phyloP scores from a whole-genome alignment of 768 basidiomycete genomes.

The Suillus discolor region DNA sequence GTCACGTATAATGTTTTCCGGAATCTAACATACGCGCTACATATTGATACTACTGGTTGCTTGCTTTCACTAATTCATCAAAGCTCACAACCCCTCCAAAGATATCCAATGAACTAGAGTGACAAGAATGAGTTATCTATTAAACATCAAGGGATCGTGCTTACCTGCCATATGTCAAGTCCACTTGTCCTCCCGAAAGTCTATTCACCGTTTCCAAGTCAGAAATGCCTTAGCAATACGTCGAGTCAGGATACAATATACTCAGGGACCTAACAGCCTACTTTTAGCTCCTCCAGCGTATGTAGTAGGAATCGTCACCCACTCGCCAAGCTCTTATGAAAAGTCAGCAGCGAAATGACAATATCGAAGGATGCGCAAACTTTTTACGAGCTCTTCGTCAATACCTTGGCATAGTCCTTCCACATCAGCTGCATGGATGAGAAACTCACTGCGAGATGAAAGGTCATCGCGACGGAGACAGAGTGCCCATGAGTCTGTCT shows the following conservation, averaged over 20 bases:
- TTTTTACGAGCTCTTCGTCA: slow-evolving; percentile 82
- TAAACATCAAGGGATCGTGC: slow-evolving; percentile 3
- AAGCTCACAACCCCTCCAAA: slow-evolving; percentile 72
- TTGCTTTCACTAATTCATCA: slow-evolving; percentile 47
- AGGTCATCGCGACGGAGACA: slow-evolving; percentile 9
- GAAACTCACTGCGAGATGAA: slow-evolving; percentile 69
- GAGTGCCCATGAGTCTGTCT: slow-evolving; percentile 18
- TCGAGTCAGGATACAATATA: slow-evolving; percentile 12
- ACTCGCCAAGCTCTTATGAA: slow-evolving; percentile 78
- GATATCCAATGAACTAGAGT: slow-evolving; percentile 61
- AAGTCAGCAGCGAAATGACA: slow-evolving; percentile 14
- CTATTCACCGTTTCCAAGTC: slow-evolving; percentile 82
- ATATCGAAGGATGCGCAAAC: slow-evolving; percentile 45
- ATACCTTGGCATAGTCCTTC: slow-evolving; percentile 97
- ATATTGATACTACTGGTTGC: slow-evolving; percentile 15
- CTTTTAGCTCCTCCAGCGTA: slow-evolving; percentile 97
- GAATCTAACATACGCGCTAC: neutral
- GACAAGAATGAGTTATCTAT: slow-evolving; percentile 3
- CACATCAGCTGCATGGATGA: slow-evolving; percentile 98
- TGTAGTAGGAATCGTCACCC: slow-evolving; percentile 90
- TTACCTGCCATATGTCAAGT: slow-evolving; percentile 42
- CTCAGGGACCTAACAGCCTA: slow-evolving; percentile 30
- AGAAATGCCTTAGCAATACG: slow-evolving; percentile 55
- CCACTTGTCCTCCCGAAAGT: slow-evolving; percentile 79
- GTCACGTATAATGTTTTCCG: neutral